These are phyloP conservation scores for Euptelea pleiosperma DNA, from an alignment of 164 flowering plant genomes.

Conservation along the genomic window DNA sequence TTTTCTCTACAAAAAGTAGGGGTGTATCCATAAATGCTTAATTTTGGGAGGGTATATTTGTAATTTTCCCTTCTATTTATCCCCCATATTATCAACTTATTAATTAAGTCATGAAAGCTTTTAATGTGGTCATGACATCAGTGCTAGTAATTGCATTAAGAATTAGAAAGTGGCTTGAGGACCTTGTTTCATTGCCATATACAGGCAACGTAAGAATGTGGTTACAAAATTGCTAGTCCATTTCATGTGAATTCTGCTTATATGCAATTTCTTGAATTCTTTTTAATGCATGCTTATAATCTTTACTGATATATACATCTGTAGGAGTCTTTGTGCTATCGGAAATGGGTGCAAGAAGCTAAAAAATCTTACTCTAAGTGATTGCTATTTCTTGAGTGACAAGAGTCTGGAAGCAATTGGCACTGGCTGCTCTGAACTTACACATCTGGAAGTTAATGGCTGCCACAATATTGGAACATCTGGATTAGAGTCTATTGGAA, in stretches of 20 bases:
- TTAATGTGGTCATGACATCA: too few relatives aligned
- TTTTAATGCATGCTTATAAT: background rate
- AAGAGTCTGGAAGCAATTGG: conserved; percentile 80
- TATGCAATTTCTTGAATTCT: background rate
- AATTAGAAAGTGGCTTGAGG: too few relatives aligned
- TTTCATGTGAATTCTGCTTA: conserved; percentile 5
- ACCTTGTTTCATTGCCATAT: too few relatives aligned
- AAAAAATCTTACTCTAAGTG: conserved; percentile 69
- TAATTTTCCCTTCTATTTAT: too few relatives aligned
- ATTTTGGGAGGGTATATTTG: too few relatives aligned
- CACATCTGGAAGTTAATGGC: conserved; percentile 88
- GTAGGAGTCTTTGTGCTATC: conserved; percentile 78
- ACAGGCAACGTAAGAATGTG: too few relatives aligned
- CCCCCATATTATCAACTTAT: too few relatives aligned
- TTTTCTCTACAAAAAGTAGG: too few relatives aligned
- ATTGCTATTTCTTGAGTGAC: conserved; percentile 78
- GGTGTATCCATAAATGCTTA: too few relatives aligned
- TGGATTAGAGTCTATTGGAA: conserved; percentile 80
- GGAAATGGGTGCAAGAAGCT: conserved; percentile 82
- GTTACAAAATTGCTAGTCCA: too few relatives aligned
- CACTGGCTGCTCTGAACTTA: conserved; percentile 68
- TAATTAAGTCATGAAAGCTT: too few relatives aligned
- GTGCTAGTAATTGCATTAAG: too few relatives aligned
- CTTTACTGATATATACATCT: conserved; percentile 11
- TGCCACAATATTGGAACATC: conserved; percentile 82